Percentiles rank a stretch among this genome's conserved stretches.
phyloP scores from a whole-genome alignment of 176 grass and related monocot species.

The Zea luxurians region DNA sequence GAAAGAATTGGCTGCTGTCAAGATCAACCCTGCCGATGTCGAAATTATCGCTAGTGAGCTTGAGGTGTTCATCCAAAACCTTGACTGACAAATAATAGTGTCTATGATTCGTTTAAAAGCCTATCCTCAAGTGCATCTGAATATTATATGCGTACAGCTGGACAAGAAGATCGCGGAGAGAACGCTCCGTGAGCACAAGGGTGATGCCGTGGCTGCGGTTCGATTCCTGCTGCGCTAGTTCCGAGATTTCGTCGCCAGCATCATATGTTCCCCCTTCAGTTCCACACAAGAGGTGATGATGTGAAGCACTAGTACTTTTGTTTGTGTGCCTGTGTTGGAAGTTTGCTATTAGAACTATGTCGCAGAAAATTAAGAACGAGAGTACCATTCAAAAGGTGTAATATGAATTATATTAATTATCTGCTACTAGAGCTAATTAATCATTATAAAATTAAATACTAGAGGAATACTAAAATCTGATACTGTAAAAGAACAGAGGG shows the following conservation, averaged over 20 bases:
- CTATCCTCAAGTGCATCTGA: conserved; percentile 20
- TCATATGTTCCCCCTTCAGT: neutral
- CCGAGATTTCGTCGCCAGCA: neutral
- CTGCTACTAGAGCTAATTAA: no score
- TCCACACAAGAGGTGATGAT: neutral
- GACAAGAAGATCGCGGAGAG: conserved; percentile 97
- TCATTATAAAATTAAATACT: no score
- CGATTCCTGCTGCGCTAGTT: conserved; percentile 65
- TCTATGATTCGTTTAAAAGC: neutral
- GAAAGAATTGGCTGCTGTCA: conserved; percentile 95
- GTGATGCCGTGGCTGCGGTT: conserved; percentile 77
- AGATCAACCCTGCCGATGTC: conserved; percentile 87
- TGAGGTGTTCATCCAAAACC: conserved; percentile 55
- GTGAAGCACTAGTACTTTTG: neutral
- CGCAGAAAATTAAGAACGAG: no score
- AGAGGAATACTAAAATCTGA: no score
- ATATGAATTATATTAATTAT: no score
- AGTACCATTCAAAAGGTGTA: no score
- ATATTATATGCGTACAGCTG: conserved; percentile 46
- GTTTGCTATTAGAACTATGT: neutral
- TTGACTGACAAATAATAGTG: neutral
- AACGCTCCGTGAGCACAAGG: conserved; percentile 92
- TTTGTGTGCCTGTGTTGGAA: neutral
- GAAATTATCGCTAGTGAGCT: conserved; percentile 92
- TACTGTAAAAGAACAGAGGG: no score